These are phyloP conservation scores for Silene noctiflora DNA, from an alignment of 179 eudicot species.

Conservation along the genomic window DNA sequence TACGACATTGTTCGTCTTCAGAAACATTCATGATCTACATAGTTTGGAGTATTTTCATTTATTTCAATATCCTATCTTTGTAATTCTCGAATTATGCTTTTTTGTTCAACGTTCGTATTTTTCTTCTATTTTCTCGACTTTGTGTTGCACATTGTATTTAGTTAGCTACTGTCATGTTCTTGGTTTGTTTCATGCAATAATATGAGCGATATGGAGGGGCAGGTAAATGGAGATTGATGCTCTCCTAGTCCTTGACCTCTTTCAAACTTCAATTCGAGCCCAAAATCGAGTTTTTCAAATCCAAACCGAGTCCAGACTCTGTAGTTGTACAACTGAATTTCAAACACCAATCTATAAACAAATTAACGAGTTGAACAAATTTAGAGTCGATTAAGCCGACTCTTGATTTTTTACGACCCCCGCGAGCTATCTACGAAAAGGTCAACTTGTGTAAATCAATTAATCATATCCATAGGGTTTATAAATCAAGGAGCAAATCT, in stretches of 20 bases:
- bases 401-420: not conserved
- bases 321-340: not conserved
- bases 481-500: not conserved
- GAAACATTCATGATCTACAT: not conserved
- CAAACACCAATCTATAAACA: too few relatives aligned
- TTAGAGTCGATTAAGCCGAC: not conserved
- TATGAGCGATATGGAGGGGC: too few relatives aligned
- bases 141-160: not conserved
- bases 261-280: too few relatives aligned
- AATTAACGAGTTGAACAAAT: too few relatives aligned
- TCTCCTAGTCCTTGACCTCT: too few relatives aligned
- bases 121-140: not conserved
- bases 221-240: too few relatives aligned
- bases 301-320: not conserved
- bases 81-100: too few relatives aligned
- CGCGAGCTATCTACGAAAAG: not conserved
- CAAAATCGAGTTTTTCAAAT: too few relatives aligned
- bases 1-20: too few relatives aligned
- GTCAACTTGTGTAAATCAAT: not conserved
- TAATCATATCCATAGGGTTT: not conserved
- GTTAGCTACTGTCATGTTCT: not conserved
- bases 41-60: not conserved
- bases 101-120: too few relatives aligned
- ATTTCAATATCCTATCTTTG: too few relatives aligned
- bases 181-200: too few relatives aligned